Conservation (phyloP, 495 filamentous ascomycete species). For the Tetracladium setigerum region DNA sequence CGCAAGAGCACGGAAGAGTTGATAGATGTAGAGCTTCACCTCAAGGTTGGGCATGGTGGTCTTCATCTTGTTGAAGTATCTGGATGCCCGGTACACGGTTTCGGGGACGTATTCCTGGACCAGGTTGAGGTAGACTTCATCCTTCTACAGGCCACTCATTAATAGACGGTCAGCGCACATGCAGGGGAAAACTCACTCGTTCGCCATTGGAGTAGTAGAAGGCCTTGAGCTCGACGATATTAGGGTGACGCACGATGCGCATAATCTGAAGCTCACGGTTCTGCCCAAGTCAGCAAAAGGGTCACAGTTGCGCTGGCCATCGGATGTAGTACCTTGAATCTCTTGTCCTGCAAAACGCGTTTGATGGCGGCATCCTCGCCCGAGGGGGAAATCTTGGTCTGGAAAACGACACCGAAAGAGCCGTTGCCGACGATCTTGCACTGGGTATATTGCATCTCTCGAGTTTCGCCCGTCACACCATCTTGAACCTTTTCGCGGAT, state of each 20-base stretch:
- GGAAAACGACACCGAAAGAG: constrained; percentile 97
- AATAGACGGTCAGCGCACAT: background rate
- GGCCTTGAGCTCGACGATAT: constrained; percentile 97
- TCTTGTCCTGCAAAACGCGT: constrained; percentile 95
- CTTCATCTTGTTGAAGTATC: constrained; percentile 99
- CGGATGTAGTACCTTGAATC: constrained; percentile 77
- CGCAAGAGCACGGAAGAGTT: constrained; percentile 94
- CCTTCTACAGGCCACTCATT: constrained; percentile 58
- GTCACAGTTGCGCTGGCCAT: background rate
- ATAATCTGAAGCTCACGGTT: constrained; percentile 99
- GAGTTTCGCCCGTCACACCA: constrained; percentile 90
- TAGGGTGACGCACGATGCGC: constrained; percentile 97
- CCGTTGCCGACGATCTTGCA: constrained; percentile 99
- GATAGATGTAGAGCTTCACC: constrained; percentile 99
- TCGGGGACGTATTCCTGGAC: constrained; percentile 98
- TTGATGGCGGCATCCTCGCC: constrained; percentile 99
- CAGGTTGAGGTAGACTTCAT: constrained; percentile 98
- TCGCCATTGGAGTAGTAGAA: constrained; percentile 99
- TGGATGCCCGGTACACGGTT: constrained; percentile 95
- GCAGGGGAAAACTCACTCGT: constrained; percentile 55
- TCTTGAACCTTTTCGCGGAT: constrained; percentile 99
- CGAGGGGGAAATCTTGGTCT: constrained; percentile 94
- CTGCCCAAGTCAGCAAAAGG: constrained; percentile 46
- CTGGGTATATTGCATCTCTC: constrained; percentile 96
- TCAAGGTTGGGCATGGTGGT: constrained; percentile 98